Evolutionary conservation across 805 yeast genomes (phyloP), one percentile per base, ranked within the genome.

Genomic region (Torulaspora delbrueckii): DNA sequence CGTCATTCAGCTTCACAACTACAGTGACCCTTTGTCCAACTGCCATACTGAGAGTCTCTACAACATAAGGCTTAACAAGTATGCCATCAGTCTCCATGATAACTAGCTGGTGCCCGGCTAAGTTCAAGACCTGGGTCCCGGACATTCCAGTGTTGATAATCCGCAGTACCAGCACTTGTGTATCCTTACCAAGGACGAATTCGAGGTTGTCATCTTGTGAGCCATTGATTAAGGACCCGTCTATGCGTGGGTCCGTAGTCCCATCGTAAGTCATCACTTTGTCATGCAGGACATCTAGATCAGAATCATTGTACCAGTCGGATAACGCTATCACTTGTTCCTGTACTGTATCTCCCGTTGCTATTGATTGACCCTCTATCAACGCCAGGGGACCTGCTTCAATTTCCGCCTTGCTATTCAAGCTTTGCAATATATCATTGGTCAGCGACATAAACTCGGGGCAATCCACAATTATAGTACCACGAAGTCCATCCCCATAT

Each of bases 11-110:
- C 27, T 68, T 73, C 19, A 86, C 57, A 40, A 85, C 62, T 1
- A 84, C 79, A 8, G 86, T 76, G 58, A 80, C 79, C 55, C 96
- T 71, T 67, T 88, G 96, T 2, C 91, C 96, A 5, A 83, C 88
- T 0, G 89, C 78, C 25, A 79, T 46, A 47, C 72, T 70, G n/a
- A 79, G 46, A 30, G 78, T 69, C 13, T 71, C 73, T 2, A 76
- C 72, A 30, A 66, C 68, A 47, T 63, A 65, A 13, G 79, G 79
- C 45, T 76, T 73, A 2, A 79, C 77, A 40, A 71, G 62, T 9
- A 78, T 71, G 24, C 86, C 85, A 56, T 81, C 86, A 28, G 76
- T 70, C 57, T 79, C 86, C 28, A 81, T 74, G 4, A 80, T 70
- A 1, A 76, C 71, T 54, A 81, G 63, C 16, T 64, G 66, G 58